Evolutionary conservation across 2,329 filamentous ascomycete species (phyloP).

Genomic region (Pleurostoma richardsiae): DNA sequence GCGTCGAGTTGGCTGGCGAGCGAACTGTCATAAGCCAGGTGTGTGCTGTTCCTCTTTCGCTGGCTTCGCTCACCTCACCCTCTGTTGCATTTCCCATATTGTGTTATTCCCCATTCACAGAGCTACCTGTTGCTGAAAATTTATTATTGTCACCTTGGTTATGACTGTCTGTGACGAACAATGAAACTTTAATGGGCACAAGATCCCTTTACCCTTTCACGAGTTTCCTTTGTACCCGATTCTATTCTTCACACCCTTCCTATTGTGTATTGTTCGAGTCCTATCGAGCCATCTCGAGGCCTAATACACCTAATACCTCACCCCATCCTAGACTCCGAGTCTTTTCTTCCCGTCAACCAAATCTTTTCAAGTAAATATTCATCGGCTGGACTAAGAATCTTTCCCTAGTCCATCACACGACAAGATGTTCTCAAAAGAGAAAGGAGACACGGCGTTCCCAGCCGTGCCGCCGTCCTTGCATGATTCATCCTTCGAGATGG

Average conservation of each 20-base stretch:
- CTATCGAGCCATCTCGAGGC: too few relatives aligned
- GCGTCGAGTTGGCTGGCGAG: neutral
- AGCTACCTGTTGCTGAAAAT: neutral
- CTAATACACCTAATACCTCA: too few relatives aligned
- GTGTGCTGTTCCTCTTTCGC: neutral
- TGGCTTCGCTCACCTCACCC: too few relatives aligned
- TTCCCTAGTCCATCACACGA: slow-evolving; percentile 1
- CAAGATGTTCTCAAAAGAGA: slow-evolving; percentile 18
- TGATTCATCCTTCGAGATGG: slow-evolving; percentile 23
- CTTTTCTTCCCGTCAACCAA: neutral
- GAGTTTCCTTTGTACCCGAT: slow-evolving; percentile 2
- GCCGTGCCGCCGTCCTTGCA: slow-evolving; percentile 23
- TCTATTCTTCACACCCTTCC: too few relatives aligned
- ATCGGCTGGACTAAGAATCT: slow-evolving; percentile 6
- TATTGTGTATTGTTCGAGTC: too few relatives aligned
- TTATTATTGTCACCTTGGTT: neutral
- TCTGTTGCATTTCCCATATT: neutral
- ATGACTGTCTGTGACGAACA: neutral
- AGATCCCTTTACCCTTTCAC: slow-evolving; percentile 2
- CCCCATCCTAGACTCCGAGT: neutral
- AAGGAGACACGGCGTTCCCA: slow-evolving; percentile 15
- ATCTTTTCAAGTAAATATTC: slow-evolving; percentile 3
- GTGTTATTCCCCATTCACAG: neutral
- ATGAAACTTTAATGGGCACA: neutral
- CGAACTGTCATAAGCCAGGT: neutral